Percentiles rank a stretch among this genome's conserved stretches.
phyloP scores from a whole-genome alignment of 1,284 basidiomycete genomes.

The Apiotrichum akiyoshidainum region DNA sequence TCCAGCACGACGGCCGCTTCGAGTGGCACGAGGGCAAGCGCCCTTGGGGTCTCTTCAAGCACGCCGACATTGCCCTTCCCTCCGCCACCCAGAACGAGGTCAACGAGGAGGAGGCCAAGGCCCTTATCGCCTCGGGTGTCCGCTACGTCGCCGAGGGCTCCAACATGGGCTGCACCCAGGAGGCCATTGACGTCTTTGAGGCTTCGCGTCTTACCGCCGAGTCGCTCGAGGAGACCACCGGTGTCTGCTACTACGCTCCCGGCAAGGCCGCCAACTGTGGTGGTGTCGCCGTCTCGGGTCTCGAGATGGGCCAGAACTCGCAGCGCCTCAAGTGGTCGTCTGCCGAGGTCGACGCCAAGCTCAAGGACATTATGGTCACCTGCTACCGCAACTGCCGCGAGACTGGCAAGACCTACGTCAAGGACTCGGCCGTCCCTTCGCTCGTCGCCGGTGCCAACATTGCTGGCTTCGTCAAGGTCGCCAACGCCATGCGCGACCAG shows the following conservation, averaged over 20 bases:
- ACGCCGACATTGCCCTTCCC: constrained; percentile 70
- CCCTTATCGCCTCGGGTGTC: constrained; percentile 66
- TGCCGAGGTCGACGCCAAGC: constrained; percentile 66
- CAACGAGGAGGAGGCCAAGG: constrained; percentile 64
- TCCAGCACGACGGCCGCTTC: constrained; percentile 56
- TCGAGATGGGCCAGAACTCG: constrained; percentile 81
- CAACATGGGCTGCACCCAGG: constrained; percentile 70
- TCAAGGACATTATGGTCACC: constrained; percentile 72
- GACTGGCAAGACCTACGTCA: constrained; percentile 62
- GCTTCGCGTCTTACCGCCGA: constrained; percentile 56
- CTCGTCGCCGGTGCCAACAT: constrained; percentile 71
- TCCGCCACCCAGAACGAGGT: constrained; percentile 79
- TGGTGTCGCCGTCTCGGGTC: constrained; percentile 60
- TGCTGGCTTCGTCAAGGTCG: constrained; percentile 65
- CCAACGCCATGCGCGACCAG: constrained; percentile 59
- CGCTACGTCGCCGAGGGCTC: constrained; percentile 74
- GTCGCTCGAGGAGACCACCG: constrained; percentile 38
- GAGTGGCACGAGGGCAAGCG: constrained; percentile 67
- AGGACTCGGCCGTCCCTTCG: constrained; percentile 59
- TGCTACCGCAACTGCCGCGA: constrained; percentile 62
- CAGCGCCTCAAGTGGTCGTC: constrained; percentile 59
- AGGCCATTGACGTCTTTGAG: constrained; percentile 73
- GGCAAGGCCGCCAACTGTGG: constrained; percentile 70
- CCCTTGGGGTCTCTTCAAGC: constrained; percentile 69
- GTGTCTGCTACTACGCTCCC: constrained; percentile 64